These are phyloP conservation scores for Kazachstania bromeliacearum DNA, from an alignment of 805 yeast species.

Conservation along the genomic window DNA sequence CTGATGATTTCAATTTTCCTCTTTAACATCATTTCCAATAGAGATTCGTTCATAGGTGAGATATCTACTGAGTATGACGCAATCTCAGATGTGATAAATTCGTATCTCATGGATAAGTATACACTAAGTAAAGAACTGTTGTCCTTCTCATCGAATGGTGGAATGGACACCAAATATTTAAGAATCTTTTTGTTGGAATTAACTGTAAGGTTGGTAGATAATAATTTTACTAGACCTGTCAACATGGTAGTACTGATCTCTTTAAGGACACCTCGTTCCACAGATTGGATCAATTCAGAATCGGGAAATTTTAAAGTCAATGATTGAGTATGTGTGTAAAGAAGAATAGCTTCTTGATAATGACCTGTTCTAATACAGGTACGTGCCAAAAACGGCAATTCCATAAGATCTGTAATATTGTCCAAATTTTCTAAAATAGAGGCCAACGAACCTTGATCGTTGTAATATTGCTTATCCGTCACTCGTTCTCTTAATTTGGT, in stretches of 20 bases:
- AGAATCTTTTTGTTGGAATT: constrained; percentile 71
- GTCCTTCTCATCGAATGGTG: constrained; percentile 36
- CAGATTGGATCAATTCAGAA: constrained; percentile 23
- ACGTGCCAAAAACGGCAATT: constrained; percentile 70
- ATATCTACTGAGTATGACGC: constrained; percentile 29
- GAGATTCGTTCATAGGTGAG: constrained; percentile 11
- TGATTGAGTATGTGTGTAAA: constrained; percentile 64
- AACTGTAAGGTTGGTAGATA: constrained; percentile 69
- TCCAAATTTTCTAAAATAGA: constrained; percentile 53
- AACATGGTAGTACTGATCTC: constrained; percentile 47
- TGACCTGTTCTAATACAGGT: constrained; percentile 82
- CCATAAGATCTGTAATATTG: constrained; percentile 66
- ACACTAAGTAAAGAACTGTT: constrained; percentile 38
- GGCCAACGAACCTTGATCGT: constrained; percentile 21
- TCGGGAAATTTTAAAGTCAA: constrained; percentile 58
- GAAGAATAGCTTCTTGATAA: constrained; percentile 82
- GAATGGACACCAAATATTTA: constrained; percentile 63
- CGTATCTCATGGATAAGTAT: constrained; percentile 57
- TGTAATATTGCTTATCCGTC: constrained; percentile 2
- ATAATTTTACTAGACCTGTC: constrained; percentile 53
- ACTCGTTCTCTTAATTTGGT: constrained; percentile 16
- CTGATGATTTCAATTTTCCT: constrained; percentile 76
- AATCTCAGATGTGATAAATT: constrained; percentile 56
- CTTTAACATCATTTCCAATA: constrained; percentile 38
- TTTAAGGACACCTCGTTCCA: constrained; percentile 18